phyloP scores from a whole-genome alignment of 164 flowering plant genomes.

The Platanus orientalis region DNA sequence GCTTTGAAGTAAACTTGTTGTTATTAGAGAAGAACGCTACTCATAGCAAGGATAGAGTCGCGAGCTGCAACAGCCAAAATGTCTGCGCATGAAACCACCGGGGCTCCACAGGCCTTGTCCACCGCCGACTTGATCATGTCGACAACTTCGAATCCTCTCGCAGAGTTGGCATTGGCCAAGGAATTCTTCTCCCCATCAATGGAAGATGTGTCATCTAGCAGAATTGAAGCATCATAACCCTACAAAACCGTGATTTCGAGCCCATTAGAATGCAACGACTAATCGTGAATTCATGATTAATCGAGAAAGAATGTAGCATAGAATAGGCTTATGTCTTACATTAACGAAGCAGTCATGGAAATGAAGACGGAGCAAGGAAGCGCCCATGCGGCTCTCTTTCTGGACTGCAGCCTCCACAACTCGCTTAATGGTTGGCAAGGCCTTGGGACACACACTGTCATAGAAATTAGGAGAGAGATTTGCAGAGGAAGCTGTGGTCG shows the following conservation, averaged over 20 bases:
- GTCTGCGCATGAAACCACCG: slow-evolving; percentile 38
- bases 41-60: slow-evolving; percentile 29
- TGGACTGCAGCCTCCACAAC: slow-evolving; percentile 20
- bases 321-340: slow-evolving; percentile 6
- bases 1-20: too few species aligned
- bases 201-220: slow-evolving; percentile 33
- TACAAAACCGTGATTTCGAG: slow-evolving; percentile 13
- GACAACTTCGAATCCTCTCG: slow-evolving; percentile 27
- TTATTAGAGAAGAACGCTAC: too few species aligned
- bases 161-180: slow-evolving; percentile 20
- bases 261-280: too few species aligned
- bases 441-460: slow-evolving; percentile 29
- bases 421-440: slow-evolving; percentile 31
- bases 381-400: slow-evolving; percentile 43
- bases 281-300: not conserved
- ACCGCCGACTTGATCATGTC: slow-evolving; percentile 25
- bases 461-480: slow-evolving; percentile 29
- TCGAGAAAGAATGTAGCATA: not conserved
- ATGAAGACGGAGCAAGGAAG: slow-evolving; percentile 41
- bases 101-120: slow-evolving; percentile 19
- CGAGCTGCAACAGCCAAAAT: slow-evolving; percentile 38
- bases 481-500: slow-evolving; percentile 14
- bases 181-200: slow-evolving; percentile 33
- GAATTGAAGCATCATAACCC: slow-evolving; percentile 65
- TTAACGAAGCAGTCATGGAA: slow-evolving; percentile 45